Conservation (phyloP, 2,329 filamentous ascomycete genomes). For the Sclerotiophoma versabilis region DNA sequence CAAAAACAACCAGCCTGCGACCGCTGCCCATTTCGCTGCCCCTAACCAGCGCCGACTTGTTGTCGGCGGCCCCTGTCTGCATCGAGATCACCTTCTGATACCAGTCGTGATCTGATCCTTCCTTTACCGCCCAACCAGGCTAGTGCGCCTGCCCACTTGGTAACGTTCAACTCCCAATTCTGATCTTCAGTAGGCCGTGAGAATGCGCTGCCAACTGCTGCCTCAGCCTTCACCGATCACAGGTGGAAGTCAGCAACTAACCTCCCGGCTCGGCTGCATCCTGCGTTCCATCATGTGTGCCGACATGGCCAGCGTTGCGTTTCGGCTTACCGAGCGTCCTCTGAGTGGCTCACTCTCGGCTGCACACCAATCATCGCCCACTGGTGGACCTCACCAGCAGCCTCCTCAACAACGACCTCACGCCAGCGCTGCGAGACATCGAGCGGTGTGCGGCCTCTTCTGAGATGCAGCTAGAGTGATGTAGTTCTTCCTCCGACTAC, state of each 20-base stretch:
- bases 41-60: too few species aligned
- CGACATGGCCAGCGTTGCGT: constrained; percentile 12
- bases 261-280: neutral
- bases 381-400: constrained; percentile 1
- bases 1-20: too few species aligned
- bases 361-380: neutral
- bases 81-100: constrained; percentile 5
- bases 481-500: neutral
- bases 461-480: neutral
- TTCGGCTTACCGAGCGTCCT: constrained; percentile 3
- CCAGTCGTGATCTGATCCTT: neutral
- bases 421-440: constrained; percentile 8
- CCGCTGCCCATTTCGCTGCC: neutral
- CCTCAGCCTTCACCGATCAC: constrained; percentile 12
- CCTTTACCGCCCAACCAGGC: neutral
- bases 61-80: neutral
- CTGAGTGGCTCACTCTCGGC: neutral
- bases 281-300: constrained; percentile 4
- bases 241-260: neutral
- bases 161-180: neutral
- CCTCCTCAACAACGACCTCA: neutral
- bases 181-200: constrained; percentile 3
- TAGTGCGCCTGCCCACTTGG: constrained; percentile 8
- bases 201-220: constrained; percentile 11
- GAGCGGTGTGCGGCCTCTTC: constrained; percentile 4